Base-by-base conservation (phyloP, 2,329 filamentous ascomycete genomes). In the Iodosphaeria phyllophila region DNA sequence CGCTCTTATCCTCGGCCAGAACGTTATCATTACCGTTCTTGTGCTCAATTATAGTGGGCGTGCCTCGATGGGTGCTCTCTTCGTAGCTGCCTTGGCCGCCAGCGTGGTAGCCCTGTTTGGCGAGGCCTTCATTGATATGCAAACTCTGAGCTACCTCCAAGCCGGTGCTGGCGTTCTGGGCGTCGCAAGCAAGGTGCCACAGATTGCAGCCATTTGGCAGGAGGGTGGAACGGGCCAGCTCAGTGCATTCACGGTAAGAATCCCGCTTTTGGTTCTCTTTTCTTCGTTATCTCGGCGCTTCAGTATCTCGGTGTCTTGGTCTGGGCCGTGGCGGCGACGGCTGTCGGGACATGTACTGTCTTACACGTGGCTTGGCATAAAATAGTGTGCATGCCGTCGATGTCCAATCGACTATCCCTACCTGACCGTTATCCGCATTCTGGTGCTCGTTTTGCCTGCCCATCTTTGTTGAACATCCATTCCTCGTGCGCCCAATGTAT, bases 191-290 rank as follows among this genome's bases (percentile, higher is more conserved):
- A 98, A 98, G 63, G 49, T 92, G 28, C 89, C 89, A 22, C 89
- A 98, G 60, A 95, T 98, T 41, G 50, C 72, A 29, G 75, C 84
- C 10, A 82, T 95, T 41, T 86, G 72, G 58, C 61, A 66, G 39
- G 60, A 92, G 51, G 84, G 84, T 22, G 74, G 79, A 19, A 98
- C 89, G 5, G 89, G 91, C 13, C 89, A 98, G 60, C 62, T 98
- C 48, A 93, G 83, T 45, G 86, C 89, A 25, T 95, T 95, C 50
- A 80, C 89, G 30, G 89, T 92, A 64, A 54, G 77, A n/a, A n/a
- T n/a, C n/a, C n/a, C n/a, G n/a, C n/a, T n/a, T n/a, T n/a, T n/a
- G n/a, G n/a, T n/a, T n/a, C n/a, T n/a, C n/a, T n/a, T n/a, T n/a
- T n/a, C n/a, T n/a, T n/a, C n/a, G n/a, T n/a, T n/a, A n/a, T n/a